Conservation (phyloP, 2,329 filamentous ascomycete species). For the Boeremia exigua region DNA sequence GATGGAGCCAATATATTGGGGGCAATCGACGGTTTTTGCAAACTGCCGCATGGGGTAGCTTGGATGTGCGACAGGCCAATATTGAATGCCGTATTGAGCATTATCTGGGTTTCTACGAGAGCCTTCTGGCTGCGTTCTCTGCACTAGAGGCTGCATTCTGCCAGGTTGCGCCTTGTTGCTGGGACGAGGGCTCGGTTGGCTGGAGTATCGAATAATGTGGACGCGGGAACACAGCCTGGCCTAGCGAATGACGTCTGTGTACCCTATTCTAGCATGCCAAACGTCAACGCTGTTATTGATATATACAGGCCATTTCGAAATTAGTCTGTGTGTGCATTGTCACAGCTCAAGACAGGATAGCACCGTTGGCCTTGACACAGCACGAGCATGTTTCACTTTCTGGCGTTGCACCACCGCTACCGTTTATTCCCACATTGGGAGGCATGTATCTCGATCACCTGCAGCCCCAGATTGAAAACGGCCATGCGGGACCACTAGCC, state of each 20-base stretch:
- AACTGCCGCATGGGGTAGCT: conserved; percentile 7
- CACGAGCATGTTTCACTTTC: too few species aligned
- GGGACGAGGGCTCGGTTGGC: neutral
- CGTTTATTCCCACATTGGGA: too few species aligned
- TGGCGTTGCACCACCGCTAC: too few species aligned
- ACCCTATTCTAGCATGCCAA: too few species aligned
- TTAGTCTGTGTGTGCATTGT: too few species aligned
- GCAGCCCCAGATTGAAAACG: neutral
- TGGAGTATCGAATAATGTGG: neutral
- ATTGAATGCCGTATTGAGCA: conserved; percentile 9
- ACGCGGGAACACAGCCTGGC: neutral
- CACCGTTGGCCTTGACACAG: too few species aligned
- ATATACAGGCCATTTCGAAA: too few species aligned
- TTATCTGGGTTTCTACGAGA: neutral
- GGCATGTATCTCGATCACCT: too few species aligned
- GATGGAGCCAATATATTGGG: conserved; percentile 17
- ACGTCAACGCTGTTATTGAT: too few species aligned
- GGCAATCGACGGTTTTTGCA: conserved; percentile 4
- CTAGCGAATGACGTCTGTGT: neutral
- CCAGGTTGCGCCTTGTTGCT: neutral
- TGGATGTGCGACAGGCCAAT: neutral
- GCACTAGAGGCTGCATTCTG: neutral
- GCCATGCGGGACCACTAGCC: neutral
- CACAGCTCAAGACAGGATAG: too few species aligned
- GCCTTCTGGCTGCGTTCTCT: neutral